Evolutionary conservation across 257 asterid genomes (phyloP), one percentile per base, ranked within the genome.

Genomic region (Solanum dulcamara): DNA sequence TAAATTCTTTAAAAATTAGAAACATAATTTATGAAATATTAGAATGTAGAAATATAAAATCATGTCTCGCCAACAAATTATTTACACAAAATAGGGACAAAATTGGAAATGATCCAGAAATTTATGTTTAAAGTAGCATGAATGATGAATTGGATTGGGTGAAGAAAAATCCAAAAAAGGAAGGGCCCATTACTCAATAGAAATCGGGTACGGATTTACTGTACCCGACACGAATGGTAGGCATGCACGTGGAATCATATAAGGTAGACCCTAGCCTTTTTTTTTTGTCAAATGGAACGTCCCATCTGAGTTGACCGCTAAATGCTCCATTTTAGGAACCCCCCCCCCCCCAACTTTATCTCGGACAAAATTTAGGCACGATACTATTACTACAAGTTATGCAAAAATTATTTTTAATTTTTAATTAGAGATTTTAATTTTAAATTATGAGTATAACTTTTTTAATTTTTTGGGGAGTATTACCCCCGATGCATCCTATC

Each of bases 301-400:
- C 95, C 86, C 89, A 88, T 92, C 93, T 13, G 18, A 86, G 84
- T 92, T 91, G 94, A 91, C 92, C 88, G 89, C 11, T 44, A 83
- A 85, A 84, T 86, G 90, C 92, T 48, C 44, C 20, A 62, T 60
- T 60, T n/a, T 82, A 59, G 37, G 4, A 15, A 40, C 37, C 22
- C 30, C 70, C 3, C 42, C 74, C 37, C 22, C 30, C 70, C 3
- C 42, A 2, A 66, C 42, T 7, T n/a, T 26, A 24, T 10, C 35
- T 60, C 33, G 0, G 10, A 24, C 35, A 11, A 12, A 10, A 24
- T 11, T 59, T 60, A 60, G 35, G 70, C 70, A 60, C 35, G 7
- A 24, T 8, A 2, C 24, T n/a, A n/a, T n/a, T n/a, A n/a, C n/a
- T n/a, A n/a, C n/a, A n/a, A n/a, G n/a, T n/a, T n/a, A n/a, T n/a